Evolutionary conservation across 169 alveolate genomes (phyloP).

Genomic region (Ichthyophthirius multifiliis): DNA sequence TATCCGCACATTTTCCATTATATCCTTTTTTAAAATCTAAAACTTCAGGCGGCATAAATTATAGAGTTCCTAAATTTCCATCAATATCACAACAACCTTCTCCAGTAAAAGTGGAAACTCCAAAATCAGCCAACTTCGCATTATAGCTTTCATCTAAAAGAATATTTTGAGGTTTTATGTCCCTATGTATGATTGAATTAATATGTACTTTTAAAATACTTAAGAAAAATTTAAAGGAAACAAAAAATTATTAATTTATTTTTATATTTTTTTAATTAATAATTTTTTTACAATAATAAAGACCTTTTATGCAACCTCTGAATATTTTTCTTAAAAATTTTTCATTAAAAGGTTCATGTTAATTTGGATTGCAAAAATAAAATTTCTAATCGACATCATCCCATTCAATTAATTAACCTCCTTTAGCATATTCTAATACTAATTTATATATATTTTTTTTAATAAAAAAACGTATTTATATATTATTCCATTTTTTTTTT

Average conservation of each 20-base stretch:
- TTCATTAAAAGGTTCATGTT: slow-evolving; percentile 13
- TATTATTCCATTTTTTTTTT: too few species aligned
- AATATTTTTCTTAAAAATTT: background rate
- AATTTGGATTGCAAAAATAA: background rate
- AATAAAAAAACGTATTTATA: too few species aligned
- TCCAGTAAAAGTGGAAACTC: slow-evolving; percentile 45
- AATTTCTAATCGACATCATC: slow-evolving; percentile 32
- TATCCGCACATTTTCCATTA: slow-evolving; percentile 83
- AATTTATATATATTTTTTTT: too few species aligned
- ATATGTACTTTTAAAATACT: slow-evolving; percentile 47
- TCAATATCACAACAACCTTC: slow-evolving; percentile 53
- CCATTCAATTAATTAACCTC: slow-evolving; percentile 49
- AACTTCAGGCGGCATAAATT: slow-evolving; percentile 84
- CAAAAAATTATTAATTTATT: background rate
- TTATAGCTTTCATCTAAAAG: slow-evolving; percentile 54
- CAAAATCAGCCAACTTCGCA: slow-evolving; percentile 76
- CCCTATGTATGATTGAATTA: slow-evolving; percentile 78
- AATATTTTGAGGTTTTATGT: slow-evolving; percentile 82
- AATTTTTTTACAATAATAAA: background rate
- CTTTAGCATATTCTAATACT: slow-evolving; percentile 39
- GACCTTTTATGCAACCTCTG: slow-evolving; percentile 17
- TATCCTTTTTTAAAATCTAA: slow-evolving; percentile 45
- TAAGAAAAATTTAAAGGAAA: background rate
- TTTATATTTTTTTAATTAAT: too few species aligned
- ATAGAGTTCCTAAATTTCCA: slow-evolving; percentile 69